Conservation (phyloP, 2,329 filamentous ascomycete species). For the Diaporthe ampelina region DNA sequence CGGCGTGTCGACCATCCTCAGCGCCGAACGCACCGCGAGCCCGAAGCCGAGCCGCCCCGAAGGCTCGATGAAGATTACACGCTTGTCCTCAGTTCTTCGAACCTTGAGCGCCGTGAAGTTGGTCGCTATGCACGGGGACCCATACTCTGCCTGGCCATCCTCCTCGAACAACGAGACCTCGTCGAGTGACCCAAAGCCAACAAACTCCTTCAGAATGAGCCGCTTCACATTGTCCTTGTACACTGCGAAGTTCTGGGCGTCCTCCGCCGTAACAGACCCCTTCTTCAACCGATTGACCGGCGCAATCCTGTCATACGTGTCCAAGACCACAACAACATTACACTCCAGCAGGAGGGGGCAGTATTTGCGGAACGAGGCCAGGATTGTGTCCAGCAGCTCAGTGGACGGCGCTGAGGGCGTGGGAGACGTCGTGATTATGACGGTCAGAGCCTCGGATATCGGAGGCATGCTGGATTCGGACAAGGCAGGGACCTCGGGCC, state of each 20-base stretch:
- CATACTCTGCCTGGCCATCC: slow-evolving; percentile 61
- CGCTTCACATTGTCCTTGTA: slow-evolving; percentile 64
- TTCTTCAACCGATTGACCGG: slow-evolving; percentile 63
- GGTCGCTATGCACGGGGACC: slow-evolving; percentile 52
- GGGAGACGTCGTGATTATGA: slow-evolving; percentile 68
- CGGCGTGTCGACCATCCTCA: slow-evolving; percentile 61
- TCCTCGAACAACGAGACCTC: slow-evolving; percentile 38
- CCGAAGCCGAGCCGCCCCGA: slow-evolving; percentile 64
- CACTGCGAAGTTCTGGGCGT: slow-evolving; percentile 55
- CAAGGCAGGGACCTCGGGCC: slow-evolving; percentile 20
- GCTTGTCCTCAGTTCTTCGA: slow-evolving; percentile 51
- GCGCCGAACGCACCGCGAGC: slow-evolving; percentile 65
- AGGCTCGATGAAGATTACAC: slow-evolving; percentile 65
- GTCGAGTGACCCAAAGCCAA: not conserved
- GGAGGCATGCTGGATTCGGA: slow-evolving; percentile 15
- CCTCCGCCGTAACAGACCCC: slow-evolving; percentile 63
- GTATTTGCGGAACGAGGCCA: slow-evolving; percentile 60
- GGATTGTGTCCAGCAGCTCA: slow-evolving; percentile 62
- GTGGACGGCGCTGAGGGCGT: slow-evolving; percentile 68
- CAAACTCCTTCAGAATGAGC: slow-evolving; percentile 54
- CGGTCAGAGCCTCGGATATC: slow-evolving; percentile 50
- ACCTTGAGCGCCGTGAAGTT: slow-evolving; percentile 54
- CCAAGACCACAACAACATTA: slow-evolving; percentile 64
- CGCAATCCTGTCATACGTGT: slow-evolving; percentile 64
- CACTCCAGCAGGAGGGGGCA: slow-evolving; percentile 59